Evolutionary conservation across 768 basidiomycete species (phyloP).

Genomic region (Erythrobasidium yunnanense): DNA sequence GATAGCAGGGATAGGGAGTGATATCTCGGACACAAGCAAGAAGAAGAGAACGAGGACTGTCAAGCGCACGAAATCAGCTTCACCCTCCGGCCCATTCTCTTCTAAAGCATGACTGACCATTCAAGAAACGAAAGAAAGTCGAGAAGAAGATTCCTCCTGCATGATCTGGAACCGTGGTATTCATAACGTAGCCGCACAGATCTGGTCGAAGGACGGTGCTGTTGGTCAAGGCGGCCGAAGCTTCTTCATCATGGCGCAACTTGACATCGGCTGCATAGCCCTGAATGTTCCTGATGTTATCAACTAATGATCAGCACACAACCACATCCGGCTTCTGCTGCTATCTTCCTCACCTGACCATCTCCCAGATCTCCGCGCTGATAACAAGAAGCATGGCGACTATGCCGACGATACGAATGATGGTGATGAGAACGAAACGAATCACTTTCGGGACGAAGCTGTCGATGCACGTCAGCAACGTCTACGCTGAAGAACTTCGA

Average conservation of each 20-base stretch:
- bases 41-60: conserved; percentile 16
- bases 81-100: too few relatives aligned
- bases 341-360: background rate
- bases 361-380: conserved; percentile 18
- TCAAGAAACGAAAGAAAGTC: conserved; percentile 25
- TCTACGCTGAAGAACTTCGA: background rate
- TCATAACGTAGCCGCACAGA: conserved; percentile 8
- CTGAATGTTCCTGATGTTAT: conserved; percentile 8
- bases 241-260: background rate
- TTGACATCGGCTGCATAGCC: conserved; percentile 2
- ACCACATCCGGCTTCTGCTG: background rate
- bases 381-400: conserved; percentile 10
- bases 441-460: conserved; percentile 9
- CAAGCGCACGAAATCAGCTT: background rate
- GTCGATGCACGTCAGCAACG: background rate
- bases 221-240: background rate
- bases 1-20: background rate
- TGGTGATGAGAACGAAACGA: conserved; percentile 9
- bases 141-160: conserved; percentile 24
- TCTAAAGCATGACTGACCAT: background rate
- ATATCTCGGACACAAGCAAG: conserved; percentile 14
- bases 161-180: conserved; percentile 16
- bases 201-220: background rate
- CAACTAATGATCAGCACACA: background rate
- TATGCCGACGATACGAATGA: conserved; percentile 6